Conservation (phyloP, 441 rosid genomes). For the Adansonia madagascariensis region DNA sequence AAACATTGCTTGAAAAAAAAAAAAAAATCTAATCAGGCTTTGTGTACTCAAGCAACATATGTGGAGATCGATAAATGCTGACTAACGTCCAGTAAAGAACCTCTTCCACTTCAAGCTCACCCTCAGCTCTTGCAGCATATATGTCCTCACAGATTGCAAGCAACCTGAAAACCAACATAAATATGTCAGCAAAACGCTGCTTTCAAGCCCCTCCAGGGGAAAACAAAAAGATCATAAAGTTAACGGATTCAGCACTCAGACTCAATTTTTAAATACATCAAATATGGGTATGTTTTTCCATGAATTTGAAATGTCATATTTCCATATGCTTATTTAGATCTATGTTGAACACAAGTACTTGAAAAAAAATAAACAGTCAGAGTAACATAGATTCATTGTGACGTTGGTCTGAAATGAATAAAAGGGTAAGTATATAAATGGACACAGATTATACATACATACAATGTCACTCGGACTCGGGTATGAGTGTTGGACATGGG, state of each 20-base stretch:
- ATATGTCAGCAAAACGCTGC: background rate
- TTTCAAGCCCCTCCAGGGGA: background rate
- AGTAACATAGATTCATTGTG: background rate
- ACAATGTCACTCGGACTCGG: no score
- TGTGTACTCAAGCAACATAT: constrained; percentile 95
- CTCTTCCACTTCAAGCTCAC: constrained; percentile 96
- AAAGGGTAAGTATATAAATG: background rate
- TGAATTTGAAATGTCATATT: no score
- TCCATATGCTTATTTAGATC: no score
- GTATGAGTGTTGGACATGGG: no score
- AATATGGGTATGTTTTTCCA: no score
- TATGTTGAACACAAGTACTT: background rate
- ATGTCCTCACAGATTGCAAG: constrained; percentile 96
- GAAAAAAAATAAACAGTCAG: background rate
- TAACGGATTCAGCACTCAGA: background rate
- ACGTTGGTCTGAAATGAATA: constrained; percentile 5
- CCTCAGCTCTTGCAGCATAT: constrained; percentile 97
- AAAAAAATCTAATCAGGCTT: constrained; percentile 46
- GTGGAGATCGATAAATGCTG: constrained; percentile 96
- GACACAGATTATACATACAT: background rate
- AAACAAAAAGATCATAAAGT: background rate
- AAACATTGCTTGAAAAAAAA: background rate
- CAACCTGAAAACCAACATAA: constrained; percentile 51
- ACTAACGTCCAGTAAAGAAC: constrained; percentile 98
- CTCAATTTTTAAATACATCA: no score